Evolutionary conservation across 1,139 yeast species (phyloP).

Genomic region (Lodderomyces metapsilosis): DNA sequence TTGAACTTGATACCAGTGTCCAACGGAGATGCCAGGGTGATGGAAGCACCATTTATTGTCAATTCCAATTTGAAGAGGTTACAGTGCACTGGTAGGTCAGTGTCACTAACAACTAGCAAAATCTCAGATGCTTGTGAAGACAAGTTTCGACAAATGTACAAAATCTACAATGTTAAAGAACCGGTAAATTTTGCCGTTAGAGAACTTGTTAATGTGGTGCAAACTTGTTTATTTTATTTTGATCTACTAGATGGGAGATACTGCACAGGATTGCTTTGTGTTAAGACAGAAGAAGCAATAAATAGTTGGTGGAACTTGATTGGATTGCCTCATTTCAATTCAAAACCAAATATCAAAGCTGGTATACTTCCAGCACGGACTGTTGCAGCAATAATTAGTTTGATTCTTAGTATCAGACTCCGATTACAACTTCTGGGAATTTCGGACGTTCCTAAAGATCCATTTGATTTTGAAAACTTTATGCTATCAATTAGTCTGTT

Average conservation of each 20-base stretch:
- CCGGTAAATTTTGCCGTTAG: constrained; percentile 68
- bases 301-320: constrained; percentile 79
- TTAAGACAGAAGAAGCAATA: constrained; percentile 70
- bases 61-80: constrained; percentile 76
- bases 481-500: constrained; percentile 58
- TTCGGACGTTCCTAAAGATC: constrained; percentile 82
- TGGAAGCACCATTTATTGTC: constrained; percentile 59
- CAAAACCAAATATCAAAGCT: constrained; percentile 43
- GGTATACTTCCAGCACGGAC: constrained; percentile 65
- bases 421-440: constrained; percentile 67
- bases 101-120: constrained; percentile 56
- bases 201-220: constrained; percentile 73
- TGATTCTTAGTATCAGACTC: constrained; percentile 63
- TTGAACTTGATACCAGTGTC: constrained; percentile 70
- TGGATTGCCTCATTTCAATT: constrained; percentile 62
- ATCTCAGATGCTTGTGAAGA: constrained; percentile 81
- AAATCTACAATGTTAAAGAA: constrained; percentile 43
- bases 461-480: constrained; percentile 71
- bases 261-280: constrained; percentile 84
- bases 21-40: constrained; percentile 54
- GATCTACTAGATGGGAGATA: constrained; percentile 64
- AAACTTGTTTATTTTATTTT: constrained; percentile 75
- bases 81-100: constrained; percentile 84
- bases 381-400: constrained; percentile 61
- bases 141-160: constrained; percentile 77